Percentiles rank a stretch among this genome's conserved stretches.
phyloP scores from a whole-genome alignment of 2,329 filamentous ascomycete genomes.

The Alternaria atra region DNA sequence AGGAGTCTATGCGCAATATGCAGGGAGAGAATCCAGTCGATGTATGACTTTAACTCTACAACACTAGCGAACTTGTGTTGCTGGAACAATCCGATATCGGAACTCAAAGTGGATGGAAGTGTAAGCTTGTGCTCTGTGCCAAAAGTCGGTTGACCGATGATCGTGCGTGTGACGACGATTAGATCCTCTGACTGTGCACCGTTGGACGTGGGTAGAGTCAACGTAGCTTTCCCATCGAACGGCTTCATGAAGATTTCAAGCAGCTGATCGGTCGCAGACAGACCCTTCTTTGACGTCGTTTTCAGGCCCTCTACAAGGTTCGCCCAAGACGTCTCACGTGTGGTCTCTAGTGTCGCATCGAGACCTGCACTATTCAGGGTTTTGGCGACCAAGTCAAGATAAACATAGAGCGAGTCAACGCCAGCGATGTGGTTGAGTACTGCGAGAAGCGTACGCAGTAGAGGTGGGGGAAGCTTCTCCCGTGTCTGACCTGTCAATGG shows the following conservation, averaged over 20 bases:
- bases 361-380: conserved; percentile 44
- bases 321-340: conserved; percentile 39
- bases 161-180: conserved; percentile 42
- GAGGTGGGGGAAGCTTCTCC: conserved; percentile 61
- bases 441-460: conserved; percentile 67
- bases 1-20: conserved; percentile 44
- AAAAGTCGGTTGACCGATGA: conserved; percentile 45
- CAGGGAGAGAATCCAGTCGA: conserved; percentile 46
- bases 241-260: conserved; percentile 41
- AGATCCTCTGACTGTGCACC: conserved; percentile 34
- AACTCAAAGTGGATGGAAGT: conserved; percentile 39
- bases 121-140: conserved; percentile 48
- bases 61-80: conserved; percentile 42
- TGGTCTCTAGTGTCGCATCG: conserved; percentile 34
- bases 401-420: conserved; percentile 47
- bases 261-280: conserved; percentile 45
- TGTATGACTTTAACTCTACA: conserved; percentile 41
- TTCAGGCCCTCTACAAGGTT: conserved; percentile 40
- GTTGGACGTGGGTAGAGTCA: conserved; percentile 36
- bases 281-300: conserved; percentile 34
- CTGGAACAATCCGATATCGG: conserved; percentile 39
- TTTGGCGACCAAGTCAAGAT: conserved; percentile 36
- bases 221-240: conserved; percentile 39
- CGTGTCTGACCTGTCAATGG: conserved; percentile 63
- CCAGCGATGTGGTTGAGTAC: conserved; percentile 61